These are phyloP conservation scores for Pythium vanterpoolii DNA, from an alignment of 352 stramenopile species.

Conservation along the genomic window DNA sequence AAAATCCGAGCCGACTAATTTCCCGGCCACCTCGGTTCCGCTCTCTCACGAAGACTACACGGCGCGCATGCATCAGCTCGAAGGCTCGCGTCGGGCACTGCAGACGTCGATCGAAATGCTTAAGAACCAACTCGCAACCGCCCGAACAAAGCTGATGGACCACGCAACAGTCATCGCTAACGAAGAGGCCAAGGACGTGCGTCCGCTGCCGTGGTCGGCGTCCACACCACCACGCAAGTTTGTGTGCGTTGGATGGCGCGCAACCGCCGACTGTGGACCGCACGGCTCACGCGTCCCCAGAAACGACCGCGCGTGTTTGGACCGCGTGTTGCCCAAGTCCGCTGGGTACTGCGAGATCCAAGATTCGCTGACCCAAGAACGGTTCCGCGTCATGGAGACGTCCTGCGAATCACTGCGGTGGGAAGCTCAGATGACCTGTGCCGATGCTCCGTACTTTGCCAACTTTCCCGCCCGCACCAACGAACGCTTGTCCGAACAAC, in stretches of 20 bases:
- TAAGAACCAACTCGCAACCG: constrained; percentile 6
- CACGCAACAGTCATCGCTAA: constrained; percentile 20
- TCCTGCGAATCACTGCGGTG: constrained; percentile 51
- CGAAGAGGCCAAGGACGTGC: constrained; percentile 16
- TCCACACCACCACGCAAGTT: constrained; percentile 36
- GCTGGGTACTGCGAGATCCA: constrained; percentile 68
- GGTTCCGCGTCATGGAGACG: constrained; percentile 71
- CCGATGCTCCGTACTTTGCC: constrained; percentile 52
- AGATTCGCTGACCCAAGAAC: constrained; percentile 48
- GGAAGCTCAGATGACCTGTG: constrained; percentile 53
- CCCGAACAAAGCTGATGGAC: neutral
- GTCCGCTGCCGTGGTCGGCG: constrained; percentile 2
- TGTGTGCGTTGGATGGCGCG: constrained; percentile 62
- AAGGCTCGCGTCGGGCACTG: neutral
- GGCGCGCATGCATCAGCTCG: constrained; percentile 9
- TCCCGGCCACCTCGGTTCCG: neutral
- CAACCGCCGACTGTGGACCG: constrained; percentile 43
- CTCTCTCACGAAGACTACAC: constrained; percentile 7
- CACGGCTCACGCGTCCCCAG: constrained; percentile 44
- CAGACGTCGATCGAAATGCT: neutral
- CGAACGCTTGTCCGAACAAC: constrained; percentile 17
- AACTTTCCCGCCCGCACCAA: constrained; percentile 50
- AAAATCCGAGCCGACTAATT: neutral
- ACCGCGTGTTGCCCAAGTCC: constrained; percentile 35
- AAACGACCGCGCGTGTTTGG: constrained; percentile 45